These are phyloP conservation scores for Tolypocladium tundrense DNA, from an alignment of 2,329 filamentous ascomycete species.

Conservation along the genomic window DNA sequence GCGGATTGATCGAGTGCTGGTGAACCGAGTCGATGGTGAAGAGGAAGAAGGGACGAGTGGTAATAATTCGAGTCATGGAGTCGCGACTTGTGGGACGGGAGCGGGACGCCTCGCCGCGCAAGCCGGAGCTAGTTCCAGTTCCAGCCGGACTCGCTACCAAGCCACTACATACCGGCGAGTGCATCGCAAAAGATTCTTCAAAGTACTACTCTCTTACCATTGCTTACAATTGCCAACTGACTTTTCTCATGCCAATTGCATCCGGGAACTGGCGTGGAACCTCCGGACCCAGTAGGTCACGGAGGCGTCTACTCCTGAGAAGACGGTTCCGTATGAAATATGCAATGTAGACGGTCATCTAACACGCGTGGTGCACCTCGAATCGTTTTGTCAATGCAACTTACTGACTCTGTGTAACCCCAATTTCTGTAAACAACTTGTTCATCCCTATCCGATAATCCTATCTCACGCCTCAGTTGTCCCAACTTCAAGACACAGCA, in stretches of 20 bases:
- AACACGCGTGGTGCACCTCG: background rate
- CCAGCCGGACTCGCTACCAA: background rate
- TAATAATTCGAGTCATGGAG: background rate
- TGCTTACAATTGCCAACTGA: too few species aligned
- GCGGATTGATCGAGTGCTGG: background rate
- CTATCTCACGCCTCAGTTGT: background rate
- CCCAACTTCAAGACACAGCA: background rate
- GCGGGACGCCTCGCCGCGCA: background rate
- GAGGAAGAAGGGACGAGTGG: background rate
- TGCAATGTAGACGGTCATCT: too few species aligned
- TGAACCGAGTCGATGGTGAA: background rate
- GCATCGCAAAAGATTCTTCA: too few species aligned
- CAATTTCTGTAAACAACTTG: background rate
- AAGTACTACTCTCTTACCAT: too few species aligned
- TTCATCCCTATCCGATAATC: background rate
- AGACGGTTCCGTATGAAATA: too few species aligned
- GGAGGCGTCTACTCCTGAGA: too few species aligned
- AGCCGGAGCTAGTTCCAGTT: background rate
- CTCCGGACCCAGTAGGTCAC: too few species aligned
- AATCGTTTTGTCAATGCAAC: background rate
- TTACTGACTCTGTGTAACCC: background rate
- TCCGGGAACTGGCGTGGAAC: too few species aligned
- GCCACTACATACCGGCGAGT: background rate
- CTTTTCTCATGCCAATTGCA: background rate
- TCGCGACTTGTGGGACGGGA: background rate